These are phyloP conservation scores for Trichoderma cornu-damae DNA, from an alignment of 2,329 filamentous ascomycete genomes.

Conservation along the genomic window DNA sequence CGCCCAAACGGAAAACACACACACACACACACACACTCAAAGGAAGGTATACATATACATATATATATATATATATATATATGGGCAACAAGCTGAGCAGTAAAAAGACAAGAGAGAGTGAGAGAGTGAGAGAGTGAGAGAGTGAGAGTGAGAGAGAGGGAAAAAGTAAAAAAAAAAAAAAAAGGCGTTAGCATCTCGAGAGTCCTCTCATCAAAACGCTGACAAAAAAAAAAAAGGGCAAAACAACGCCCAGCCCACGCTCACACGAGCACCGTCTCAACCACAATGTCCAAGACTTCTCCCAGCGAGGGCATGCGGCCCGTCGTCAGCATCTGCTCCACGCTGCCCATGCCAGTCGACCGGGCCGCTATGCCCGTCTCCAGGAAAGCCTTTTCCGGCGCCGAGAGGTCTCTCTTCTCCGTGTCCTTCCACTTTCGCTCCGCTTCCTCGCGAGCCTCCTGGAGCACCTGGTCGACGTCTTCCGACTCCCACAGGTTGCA, in stretches of 20 bases:
- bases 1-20: no score
- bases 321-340: conserved; percentile 32
- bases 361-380: conserved; percentile 46
- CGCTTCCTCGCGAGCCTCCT: conserved; percentile 63
- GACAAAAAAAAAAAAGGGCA: neutral
- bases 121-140: neutral
- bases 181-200: neutral
- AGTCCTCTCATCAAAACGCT: neutral
- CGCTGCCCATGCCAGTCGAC: conserved; percentile 23
- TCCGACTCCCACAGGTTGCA: conserved; percentile 78
- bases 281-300: conserved; percentile 43
- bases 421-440: conserved; percentile 65
- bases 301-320: conserved; percentile 36
- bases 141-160: neutral
- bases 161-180: neutral
- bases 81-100: no score
- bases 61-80: no score
- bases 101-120: neutral
- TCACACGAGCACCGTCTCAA: conserved; percentile 42
- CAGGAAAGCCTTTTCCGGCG: conserved; percentile 51
- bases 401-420: conserved; percentile 54
- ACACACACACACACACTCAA: neutral
- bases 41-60: no score
- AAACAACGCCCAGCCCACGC: neutral
- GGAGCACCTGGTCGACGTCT: conserved; percentile 63